Conservation (phyloP, 1,284 basidiomycete genomes). For the Microbotryomycetes sp. region DNA sequence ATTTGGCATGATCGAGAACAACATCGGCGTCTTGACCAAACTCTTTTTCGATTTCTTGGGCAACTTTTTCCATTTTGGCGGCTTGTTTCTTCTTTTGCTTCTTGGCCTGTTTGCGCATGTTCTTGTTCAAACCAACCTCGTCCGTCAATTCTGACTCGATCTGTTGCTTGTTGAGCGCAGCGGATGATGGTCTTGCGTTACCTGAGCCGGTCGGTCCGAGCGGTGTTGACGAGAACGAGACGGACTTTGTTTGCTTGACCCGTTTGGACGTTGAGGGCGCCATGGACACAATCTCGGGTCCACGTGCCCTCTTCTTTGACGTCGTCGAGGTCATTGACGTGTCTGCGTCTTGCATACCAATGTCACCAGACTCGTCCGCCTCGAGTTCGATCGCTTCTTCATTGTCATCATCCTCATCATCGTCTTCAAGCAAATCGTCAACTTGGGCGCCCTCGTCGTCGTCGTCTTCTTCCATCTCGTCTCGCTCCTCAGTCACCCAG, state of each 20-base stretch:
- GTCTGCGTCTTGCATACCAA: conserved; percentile 13
- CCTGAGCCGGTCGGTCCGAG: conserved; percentile 23
- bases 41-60: conserved; percentile 12
- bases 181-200: conserved; percentile 1
- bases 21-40: conserved; percentile 28
- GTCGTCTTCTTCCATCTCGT: conserved; percentile 7
- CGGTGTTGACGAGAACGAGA: conserved; percentile 28
- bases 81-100: conserved; percentile 34
- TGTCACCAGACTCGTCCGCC: conserved; percentile 10
- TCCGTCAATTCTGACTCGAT: conserved; percentile 21
- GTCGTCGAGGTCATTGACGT: conserved; percentile 7
- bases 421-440: conserved; percentile 17
- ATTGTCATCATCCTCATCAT: conserved; percentile 6
- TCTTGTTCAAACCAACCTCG: conserved; percentile 34
- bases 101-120: conserved; percentile 33
- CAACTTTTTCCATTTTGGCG: conserved; percentile 13
- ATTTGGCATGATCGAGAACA: conserved; percentile 8
- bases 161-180: conserved; percentile 13
- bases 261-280: conserved; percentile 28
- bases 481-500: conserved; percentile 14
- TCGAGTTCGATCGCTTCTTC: conserved; percentile 20
- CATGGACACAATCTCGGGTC: conserved; percentile 32
- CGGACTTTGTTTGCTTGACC: conserved; percentile 26
- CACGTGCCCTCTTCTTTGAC: conserved; percentile 12
- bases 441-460: conserved; percentile 13